These are phyloP conservation scores for Fusarium sp. DNA, from an alignment of 2,329 filamentous ascomycete genomes.

Conservation along the genomic window DNA sequence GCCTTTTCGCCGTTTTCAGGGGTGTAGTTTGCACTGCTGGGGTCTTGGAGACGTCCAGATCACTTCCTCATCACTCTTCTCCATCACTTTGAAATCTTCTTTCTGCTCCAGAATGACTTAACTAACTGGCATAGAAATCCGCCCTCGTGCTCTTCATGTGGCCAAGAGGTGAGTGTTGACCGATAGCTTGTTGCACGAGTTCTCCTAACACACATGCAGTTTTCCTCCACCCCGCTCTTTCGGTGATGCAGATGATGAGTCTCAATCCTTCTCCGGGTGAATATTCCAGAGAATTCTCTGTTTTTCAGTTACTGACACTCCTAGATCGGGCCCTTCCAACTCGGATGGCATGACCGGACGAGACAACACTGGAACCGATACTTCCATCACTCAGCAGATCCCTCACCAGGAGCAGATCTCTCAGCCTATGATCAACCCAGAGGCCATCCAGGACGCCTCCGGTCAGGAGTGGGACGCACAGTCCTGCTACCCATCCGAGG, in stretches of 20 bases:
- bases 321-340: neutral
- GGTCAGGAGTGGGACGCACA: constrained; percentile 59
- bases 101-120: neutral
- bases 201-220: constrained; percentile 13
- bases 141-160: neutral
- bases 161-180: constrained; percentile 17
- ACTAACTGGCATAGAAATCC: constrained; percentile 7
- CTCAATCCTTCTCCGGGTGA: constrained; percentile 1
- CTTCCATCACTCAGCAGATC: neutral
- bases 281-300: neutral
- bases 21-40: neutral
- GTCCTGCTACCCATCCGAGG: constrained; percentile 63
- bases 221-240: constrained; percentile 1
- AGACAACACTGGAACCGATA: neutral
- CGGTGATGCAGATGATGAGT: neutral
- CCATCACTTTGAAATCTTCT: neutral
- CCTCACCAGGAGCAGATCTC: neutral
- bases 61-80: neutral
- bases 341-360: neutral
- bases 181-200: too few species aligned
- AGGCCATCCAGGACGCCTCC: neutral
- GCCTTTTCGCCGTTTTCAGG: neutral
- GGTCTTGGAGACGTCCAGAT: neutral
- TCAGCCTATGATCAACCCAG: neutral
- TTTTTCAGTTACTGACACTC: neutral